Base-by-base conservation (phyloP, 2,329 filamentous ascomycete genomes). In the Cladosporium sp. region DNA sequence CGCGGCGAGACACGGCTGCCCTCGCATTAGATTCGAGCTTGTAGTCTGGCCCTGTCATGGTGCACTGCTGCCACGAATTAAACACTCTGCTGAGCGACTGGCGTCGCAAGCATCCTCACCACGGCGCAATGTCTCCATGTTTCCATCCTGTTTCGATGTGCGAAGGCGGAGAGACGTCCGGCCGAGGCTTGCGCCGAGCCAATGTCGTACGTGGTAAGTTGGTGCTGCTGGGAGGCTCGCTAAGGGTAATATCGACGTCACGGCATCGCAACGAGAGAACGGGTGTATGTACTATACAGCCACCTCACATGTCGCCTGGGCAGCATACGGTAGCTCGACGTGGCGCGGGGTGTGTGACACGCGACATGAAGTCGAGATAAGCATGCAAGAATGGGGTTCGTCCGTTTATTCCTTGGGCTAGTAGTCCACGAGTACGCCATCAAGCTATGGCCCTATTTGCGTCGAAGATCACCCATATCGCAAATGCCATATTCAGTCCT, bases 381-480 rank as follows among this genome's bases (percentile, higher is more conserved):
- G 61, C 61, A 63, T 56, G 35, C 12, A 52, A 21, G 29, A 35
- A 33, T 62, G 59, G 56, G 59, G 59, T 62, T 62, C 61, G 61
- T 56, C 60, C 61, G 61, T 63, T 56, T 29, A 63, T 63, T 63
- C 61, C 61, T 40, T 56, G 35, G 50, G 37, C 50, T 63, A 63
- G 61, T 35, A 63, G 35, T 52, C 37, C 55, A 33, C 23, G 44
- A 66, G 65, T 61, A 66, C 61, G 65, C 65, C 53, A 66, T 64
- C 52, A 46, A 35, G 61, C 61, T 56, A 49, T 44, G 55, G 50
- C 61, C 61, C 53, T 46, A 35, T 35, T 33, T 62, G 44, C 31
- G 29, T 37, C 59, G 31, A 62, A 28, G 59, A 62, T 62, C 59
- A 23, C 35, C 58, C 59, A 52, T 33, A 35, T 49, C 44, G 18